Conservation (phyloP, 2,329 filamentous ascomycete genomes). For the Venturia oleaginea region DNA sequence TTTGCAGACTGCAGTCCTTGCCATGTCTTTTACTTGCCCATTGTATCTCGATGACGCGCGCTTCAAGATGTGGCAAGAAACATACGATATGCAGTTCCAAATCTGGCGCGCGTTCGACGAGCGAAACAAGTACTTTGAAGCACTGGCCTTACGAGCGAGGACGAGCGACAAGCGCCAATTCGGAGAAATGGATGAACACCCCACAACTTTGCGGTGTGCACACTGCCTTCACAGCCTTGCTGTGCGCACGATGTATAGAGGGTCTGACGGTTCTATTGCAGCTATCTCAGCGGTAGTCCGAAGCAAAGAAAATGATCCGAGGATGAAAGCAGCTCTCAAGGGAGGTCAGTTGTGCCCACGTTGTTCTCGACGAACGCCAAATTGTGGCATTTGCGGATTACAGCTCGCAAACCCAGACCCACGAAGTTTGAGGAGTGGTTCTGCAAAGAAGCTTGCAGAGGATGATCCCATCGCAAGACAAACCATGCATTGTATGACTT, state of each 20-base stretch:
- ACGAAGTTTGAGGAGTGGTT: conserved; percentile 30
- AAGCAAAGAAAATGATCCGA: conserved; percentile 6
- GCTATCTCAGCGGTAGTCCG: neutral
- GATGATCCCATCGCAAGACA: conserved; percentile 45
- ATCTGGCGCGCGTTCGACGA: conserved; percentile 61
- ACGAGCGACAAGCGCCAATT: conserved; percentile 55
- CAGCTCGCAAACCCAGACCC: conserved; percentile 53
- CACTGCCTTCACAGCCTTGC: conserved; percentile 58
- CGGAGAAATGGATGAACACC: conserved; percentile 55
- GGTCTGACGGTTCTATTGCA: conserved; percentile 20
- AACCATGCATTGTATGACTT: conserved; percentile 53
- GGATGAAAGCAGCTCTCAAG: conserved; percentile 17
- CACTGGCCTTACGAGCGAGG: conserved; percentile 59
- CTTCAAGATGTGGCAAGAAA: conserved; percentile 68
- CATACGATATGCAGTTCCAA: conserved; percentile 62
- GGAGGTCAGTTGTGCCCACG: conserved; percentile 49
- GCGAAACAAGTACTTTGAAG: conserved; percentile 68
- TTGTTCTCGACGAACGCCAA: conserved; percentile 53
- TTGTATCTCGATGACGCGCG: conserved; percentile 70
- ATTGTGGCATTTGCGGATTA: conserved; percentile 52
- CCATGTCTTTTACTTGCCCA: conserved; percentile 64
- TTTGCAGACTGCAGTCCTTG: conserved; percentile 67
- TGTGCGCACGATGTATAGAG: conserved; percentile 24
- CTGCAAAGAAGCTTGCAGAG: conserved; percentile 24
- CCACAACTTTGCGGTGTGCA: conserved; percentile 66